These are phyloP conservation scores for Cercophora sp. DNA, from an alignment of 495 filamentous ascomycete genomes.

Conservation along the genomic window DNA sequence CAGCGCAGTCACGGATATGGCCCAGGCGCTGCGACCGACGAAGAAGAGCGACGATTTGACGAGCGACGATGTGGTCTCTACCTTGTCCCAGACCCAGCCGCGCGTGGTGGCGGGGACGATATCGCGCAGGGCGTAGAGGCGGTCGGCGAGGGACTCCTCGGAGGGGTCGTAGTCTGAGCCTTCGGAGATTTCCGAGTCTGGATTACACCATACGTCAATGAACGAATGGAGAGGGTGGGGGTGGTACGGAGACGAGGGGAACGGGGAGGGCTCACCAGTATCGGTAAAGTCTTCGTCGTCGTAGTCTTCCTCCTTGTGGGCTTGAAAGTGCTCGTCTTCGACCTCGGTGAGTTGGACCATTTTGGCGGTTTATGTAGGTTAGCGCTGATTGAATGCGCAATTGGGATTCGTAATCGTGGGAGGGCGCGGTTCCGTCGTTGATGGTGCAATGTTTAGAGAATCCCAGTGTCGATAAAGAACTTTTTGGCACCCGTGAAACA, in stretches of 20 bases:
- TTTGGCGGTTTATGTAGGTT: constrained; percentile 36
- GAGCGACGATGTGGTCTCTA: constrained; percentile 50
- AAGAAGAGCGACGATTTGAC: constrained; percentile 61
- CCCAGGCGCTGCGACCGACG: constrained; percentile 79
- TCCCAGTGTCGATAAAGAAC: constrained; percentile 4
- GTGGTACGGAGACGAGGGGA: background rate
- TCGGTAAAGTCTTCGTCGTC: constrained; percentile 87
- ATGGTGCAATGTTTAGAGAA: background rate
- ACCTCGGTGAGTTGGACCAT: constrained; percentile 98
- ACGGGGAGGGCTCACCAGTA: constrained; percentile 59
- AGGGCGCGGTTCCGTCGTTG: background rate
- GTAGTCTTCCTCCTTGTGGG: constrained; percentile 59
- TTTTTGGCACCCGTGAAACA: constrained; percentile 1
- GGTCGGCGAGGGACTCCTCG: constrained; percentile 69
- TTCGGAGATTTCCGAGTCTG: constrained; percentile 64
- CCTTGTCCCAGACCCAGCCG: constrained; percentile 57
- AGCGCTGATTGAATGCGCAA: background rate
- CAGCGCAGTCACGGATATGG: constrained; percentile 80
- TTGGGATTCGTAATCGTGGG: background rate
- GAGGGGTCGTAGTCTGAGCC: constrained; percentile 50
- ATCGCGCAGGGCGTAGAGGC: constrained; percentile 80
- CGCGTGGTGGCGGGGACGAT: constrained; percentile 84
- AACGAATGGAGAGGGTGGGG: background rate
- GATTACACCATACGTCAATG: background rate
- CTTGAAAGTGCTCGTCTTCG: constrained; percentile 86